Evolutionary conservation across 1,284 basidiomycete species (phyloP).

Genomic region (Ustilago bromivora): DNA sequence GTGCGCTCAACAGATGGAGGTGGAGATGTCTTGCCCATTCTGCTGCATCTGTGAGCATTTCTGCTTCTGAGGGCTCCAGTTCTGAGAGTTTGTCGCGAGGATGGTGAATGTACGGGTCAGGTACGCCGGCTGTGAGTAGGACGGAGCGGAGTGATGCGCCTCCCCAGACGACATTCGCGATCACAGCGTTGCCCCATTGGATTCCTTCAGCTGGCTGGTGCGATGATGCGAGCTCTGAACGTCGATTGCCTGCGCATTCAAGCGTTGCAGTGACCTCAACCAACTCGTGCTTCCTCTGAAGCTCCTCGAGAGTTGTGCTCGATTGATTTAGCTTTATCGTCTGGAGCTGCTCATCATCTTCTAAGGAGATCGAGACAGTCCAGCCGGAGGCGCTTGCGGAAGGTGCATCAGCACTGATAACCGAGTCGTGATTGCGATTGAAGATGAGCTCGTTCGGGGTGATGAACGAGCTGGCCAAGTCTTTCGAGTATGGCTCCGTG

Average conservation of each 20-base stretch:
- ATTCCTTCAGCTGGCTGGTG: constrained; percentile 48
- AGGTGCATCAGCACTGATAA: constrained; percentile 8
- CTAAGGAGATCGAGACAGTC: constrained; percentile 26
- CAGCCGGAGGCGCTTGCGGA: constrained; percentile 6
- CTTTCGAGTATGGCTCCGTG: constrained; percentile 38
- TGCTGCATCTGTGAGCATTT: constrained; percentile 13
- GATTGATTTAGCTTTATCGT: not conserved
- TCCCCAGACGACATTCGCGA: constrained; percentile 51
- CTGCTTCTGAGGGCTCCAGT: constrained; percentile 32
- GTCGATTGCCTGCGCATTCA: constrained; percentile 58
- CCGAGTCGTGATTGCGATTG: constrained; percentile 55
- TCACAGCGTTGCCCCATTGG: constrained; percentile 51
- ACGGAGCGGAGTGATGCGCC: constrained; percentile 44
- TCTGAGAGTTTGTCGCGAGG: constrained; percentile 2
- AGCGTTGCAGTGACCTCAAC: constrained; percentile 44
- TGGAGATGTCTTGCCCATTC: constrained; percentile 38
- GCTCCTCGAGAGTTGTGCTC: constrained; percentile 14
- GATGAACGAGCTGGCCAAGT: constrained; percentile 30
- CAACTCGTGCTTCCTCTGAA: constrained; percentile 18
- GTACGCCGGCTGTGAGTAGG: constrained; percentile 37
- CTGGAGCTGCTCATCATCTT: constrained; percentile 8
- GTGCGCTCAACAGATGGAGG: constrained; percentile 47
- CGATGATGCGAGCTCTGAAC: constrained; percentile 38
- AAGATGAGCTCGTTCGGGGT: constrained; percentile 51
- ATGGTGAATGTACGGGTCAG: constrained; percentile 49